A percentile compares a stretch with the other conserved stretches of the same genome.
phyloP scores from a whole-genome alignment of 106 monocot genomes.

The Dioscorea alata region DNA sequence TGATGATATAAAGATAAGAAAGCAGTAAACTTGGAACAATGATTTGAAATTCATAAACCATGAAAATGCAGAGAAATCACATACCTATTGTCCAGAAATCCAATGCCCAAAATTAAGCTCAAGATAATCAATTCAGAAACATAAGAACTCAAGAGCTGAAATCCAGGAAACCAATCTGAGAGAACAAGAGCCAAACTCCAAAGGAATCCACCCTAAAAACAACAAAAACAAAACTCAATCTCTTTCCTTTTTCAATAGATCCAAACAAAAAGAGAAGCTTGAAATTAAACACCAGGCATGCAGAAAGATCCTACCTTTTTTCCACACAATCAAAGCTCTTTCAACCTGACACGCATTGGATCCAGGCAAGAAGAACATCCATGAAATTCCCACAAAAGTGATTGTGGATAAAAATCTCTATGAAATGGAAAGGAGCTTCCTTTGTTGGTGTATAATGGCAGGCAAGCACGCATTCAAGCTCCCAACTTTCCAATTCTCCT shows the following conservation, averaged over 20 bases:
- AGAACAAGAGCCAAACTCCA: not conserved
- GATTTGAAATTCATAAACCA: not conserved
- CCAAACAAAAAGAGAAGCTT: not conserved
- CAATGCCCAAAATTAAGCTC: not conserved
- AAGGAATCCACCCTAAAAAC: not conserved
- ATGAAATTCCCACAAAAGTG: not conserved
- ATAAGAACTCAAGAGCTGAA: not conserved
- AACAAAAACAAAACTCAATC: not conserved
- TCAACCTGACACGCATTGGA: not conserved
- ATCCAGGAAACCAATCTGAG: not conserved
- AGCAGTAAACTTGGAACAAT: not conserved
- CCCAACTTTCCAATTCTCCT: constrained; percentile 31
- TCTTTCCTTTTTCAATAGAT: not conserved
- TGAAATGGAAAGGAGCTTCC: too few species aligned
- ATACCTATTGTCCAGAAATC: not conserved
- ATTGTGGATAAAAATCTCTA: too few species aligned
- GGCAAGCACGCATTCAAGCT: constrained; percentile 85
- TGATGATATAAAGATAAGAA: not conserved
- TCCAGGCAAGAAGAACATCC: not conserved
- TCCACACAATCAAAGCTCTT: too few species aligned
- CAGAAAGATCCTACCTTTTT: too few species aligned
- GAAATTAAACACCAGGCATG: too few species aligned
- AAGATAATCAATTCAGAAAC: not conserved
- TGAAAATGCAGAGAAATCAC: not conserved
- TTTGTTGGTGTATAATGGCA: constrained; percentile 42